These are phyloP conservation scores for Fonsecaea multimorphosa DNA, from an alignment of 2,329 filamentous ascomycete species.

Conservation along the genomic window DNA sequence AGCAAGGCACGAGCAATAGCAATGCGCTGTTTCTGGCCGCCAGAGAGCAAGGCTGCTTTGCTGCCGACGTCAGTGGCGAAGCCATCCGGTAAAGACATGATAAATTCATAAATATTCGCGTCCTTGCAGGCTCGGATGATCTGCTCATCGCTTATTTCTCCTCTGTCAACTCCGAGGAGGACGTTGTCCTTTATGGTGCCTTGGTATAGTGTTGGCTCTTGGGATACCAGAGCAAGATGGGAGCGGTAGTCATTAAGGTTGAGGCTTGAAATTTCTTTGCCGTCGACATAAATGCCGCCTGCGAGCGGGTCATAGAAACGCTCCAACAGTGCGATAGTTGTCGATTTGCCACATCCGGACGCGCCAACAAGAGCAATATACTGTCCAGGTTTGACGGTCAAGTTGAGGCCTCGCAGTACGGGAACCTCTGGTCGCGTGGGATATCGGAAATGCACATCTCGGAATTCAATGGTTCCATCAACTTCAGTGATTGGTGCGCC, in stretches of 20 bases:
- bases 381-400: conserved; percentile 55
- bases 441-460: conserved; percentile 92
- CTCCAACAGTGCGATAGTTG: conserved; percentile 88
- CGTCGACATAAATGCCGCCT: conserved; percentile 82
- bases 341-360: conserved; percentile 88
- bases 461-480: conserved; percentile 84
- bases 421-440: conserved; percentile 88
- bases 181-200: conserved; percentile 92
- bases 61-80: conserved; percentile 85
- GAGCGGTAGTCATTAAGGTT: conserved; percentile 87
- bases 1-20: conserved; percentile 91
- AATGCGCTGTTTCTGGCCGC: conserved; percentile 93
- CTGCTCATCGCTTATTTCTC: conserved; percentile 72
- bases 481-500: conserved; percentile 68
- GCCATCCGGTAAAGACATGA: conserved; percentile 82
- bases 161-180: conserved; percentile 72
- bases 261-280: conserved; percentile 76
- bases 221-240: conserved; percentile 84
- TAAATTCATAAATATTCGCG: conserved; percentile 92
- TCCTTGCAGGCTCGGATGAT: conserved; percentile 83
- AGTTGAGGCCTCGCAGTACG: conserved; percentile 82
- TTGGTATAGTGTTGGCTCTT: conserved; percentile 94
- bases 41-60: conserved; percentile 83
- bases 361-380: conserved; percentile 83
- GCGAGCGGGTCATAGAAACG: conserved; percentile 90